Percentiles rank a stretch among this genome's conserved stretches.
Evolutionary conservation across 441 rosid genomes (phyloP).

Genomic region (Hura crepitans): DNA sequence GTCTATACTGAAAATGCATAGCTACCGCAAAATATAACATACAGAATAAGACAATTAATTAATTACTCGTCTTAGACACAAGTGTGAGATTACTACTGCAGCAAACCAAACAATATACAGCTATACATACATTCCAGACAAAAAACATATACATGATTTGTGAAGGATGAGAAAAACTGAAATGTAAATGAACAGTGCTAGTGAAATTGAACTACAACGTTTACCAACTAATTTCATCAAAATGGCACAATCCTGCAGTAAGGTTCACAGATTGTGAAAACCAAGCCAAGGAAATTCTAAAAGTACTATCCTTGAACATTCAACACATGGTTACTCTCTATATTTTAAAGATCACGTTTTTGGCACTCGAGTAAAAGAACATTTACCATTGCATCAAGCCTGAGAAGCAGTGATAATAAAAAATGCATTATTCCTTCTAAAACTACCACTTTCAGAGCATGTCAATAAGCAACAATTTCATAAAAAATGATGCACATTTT

Average conservation of each 20-base stretch:
- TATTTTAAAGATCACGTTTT: too few relatives aligned
- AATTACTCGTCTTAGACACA: neutral
- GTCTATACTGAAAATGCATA: neutral
- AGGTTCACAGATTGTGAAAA: too few relatives aligned
- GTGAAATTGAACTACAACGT: neutral
- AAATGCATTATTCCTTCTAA: neutral
- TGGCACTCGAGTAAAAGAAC: too few relatives aligned
- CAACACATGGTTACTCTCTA: too few relatives aligned
- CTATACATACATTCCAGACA: neutral
- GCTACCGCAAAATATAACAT: neutral
- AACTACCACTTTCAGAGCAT: too few relatives aligned
- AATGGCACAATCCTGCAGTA: too few relatives aligned
- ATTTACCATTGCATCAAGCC: neutral
- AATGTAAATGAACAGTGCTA: neutral
- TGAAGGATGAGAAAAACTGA: neutral
- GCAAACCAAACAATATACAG: neutral
- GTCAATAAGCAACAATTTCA: too few relatives aligned
- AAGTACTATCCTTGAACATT: too few relatives aligned
- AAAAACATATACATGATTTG: neutral
- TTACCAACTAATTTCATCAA: neutral
- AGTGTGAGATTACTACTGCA: neutral
- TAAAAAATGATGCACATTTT: too few relatives aligned
- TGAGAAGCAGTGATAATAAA: neutral
- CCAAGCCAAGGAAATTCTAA: too few relatives aligned
- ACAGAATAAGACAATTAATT: neutral